Evolutionary conservation across 2,329 filamentous ascomycete species (phyloP).

Genomic region (Sarocladium kiliense): DNA sequence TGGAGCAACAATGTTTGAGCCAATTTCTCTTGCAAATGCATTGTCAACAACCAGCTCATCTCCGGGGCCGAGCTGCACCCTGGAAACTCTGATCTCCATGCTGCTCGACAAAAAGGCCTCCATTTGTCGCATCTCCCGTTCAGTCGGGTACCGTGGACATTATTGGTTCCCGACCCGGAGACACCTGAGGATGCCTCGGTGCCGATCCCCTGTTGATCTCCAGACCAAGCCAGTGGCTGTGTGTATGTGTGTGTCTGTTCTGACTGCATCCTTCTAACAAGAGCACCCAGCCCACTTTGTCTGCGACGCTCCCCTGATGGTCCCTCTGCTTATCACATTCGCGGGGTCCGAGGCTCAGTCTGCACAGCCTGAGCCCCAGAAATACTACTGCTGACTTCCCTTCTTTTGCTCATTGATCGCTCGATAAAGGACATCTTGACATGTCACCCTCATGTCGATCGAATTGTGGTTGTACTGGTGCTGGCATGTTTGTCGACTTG

Average conservation of each 20-base stretch:
- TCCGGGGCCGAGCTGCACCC: neutral
- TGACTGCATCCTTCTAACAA: neutral
- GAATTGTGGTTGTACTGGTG: too few species aligned
- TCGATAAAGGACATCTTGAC: too few species aligned
- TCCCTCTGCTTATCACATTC: neutral
- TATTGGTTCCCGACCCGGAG: neutral
- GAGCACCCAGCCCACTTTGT: neutral
- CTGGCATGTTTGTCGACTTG: too few species aligned
- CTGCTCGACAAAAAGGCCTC: neutral
- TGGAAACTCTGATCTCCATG: neutral
- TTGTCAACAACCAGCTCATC: too few species aligned
- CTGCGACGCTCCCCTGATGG: neutral
- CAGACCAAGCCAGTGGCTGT: neutral
- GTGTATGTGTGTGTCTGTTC: neutral
- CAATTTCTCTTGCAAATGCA: too few species aligned
- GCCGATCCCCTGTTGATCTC: conserved; percentile 5
- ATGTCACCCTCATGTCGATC: too few species aligned
- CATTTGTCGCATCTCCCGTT: neutral
- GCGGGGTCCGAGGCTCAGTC: neutral
- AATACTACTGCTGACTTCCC: neutral
- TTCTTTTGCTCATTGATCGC: too few species aligned
- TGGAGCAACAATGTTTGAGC: too few species aligned
- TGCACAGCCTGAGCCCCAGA: neutral
- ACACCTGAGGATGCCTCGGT: conserved; percentile 5
- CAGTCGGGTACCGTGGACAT: neutral